Conservation (phyloP, 1,139 yeast genomes). For the Fermentozyma sake region DNA sequence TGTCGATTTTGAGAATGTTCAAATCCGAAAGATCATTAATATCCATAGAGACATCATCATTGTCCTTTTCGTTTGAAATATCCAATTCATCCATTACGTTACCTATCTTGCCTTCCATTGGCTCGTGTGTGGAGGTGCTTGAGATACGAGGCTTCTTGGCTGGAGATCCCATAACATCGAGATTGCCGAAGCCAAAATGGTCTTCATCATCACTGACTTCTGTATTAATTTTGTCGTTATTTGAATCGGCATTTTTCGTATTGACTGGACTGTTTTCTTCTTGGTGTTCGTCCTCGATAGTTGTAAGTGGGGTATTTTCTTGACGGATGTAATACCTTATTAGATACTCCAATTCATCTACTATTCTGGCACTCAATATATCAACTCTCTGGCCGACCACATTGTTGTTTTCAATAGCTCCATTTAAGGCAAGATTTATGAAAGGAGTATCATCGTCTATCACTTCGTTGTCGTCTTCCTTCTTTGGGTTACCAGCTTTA, state of each 20-base stretch:
- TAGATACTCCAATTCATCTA: conserved; percentile 62
- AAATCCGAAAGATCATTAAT: conserved; percentile 39
- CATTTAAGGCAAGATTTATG: conserved; percentile 6
- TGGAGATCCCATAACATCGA: conserved; percentile 12
- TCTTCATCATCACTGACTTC: conserved; percentile 17
- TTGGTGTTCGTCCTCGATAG: conserved; percentile 18
- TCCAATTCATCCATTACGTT: conserved; percentile 8
- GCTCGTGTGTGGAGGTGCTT: conserved; percentile 2
- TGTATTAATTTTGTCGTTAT: conserved; percentile 9
- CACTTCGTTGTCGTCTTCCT: conserved; percentile 6
- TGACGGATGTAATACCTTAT: conserved; percentile 31
- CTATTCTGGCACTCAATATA: conserved; percentile 70
- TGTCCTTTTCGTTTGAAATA: conserved; percentile 14
- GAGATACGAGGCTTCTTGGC: conserved; percentile 10
- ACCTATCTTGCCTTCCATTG: conserved; percentile 7
- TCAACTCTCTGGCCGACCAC: conserved; percentile 53
- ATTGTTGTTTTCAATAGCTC: conserved; percentile 9
- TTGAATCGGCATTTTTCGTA: conserved; percentile 8
- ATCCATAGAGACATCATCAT: conserved; percentile 15
- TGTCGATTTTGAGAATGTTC: conserved; percentile 36
- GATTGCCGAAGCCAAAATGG: conserved; percentile 7
- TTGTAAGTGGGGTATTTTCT: conserved; percentile 17
- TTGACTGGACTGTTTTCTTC: conserved; percentile 5
- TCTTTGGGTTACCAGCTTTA: conserved; percentile 10
- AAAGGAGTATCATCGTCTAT: conserved; percentile 5